Evolutionary conservation across 192 early-diverging fungal species (phyloP).

Genomic region (Coemansia sp.): DNA sequence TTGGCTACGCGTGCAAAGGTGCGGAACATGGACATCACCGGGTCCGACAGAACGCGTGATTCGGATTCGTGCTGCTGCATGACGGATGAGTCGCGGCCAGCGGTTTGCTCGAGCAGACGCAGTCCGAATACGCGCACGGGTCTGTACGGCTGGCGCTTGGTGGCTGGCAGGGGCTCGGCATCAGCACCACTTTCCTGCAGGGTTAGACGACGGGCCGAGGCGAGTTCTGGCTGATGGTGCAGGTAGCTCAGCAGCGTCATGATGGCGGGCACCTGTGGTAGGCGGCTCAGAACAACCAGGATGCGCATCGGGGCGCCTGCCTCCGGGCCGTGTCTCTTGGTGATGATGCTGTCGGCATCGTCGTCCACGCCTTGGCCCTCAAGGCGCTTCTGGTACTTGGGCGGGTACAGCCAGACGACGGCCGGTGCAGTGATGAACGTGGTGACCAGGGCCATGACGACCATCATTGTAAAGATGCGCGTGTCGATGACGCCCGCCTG

Average conservation of each 20-base stretch:
- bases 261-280: conserved; percentile 64
- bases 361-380: conserved; percentile 21
- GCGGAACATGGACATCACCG: conserved; percentile 76
- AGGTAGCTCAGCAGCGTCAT: conserved; percentile 67
- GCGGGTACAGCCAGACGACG: conserved; percentile 70
- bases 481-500: conserved; percentile 79
- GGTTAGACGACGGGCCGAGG: conserved; percentile 12
- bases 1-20: conserved; percentile 75
- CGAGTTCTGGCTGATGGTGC: conserved; percentile 31
- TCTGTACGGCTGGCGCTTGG: conserved; percentile 8
- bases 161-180: conserved; percentile 14
- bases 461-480: conserved; percentile 66
- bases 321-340: conserved; percentile 13
- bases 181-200: conserved; percentile 3
- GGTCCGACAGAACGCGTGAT: conserved; percentile 62
- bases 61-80: conserved; percentile 70
- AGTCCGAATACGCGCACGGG: conserved; percentile 58
- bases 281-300: conserved; percentile 59
- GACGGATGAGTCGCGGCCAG: conserved; percentile 75
- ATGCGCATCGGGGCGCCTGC: conserved; percentile 40
- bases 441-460: conserved; percentile 80
- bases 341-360: conserved; percentile 14
- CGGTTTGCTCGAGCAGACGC: conserved; percentile 73
- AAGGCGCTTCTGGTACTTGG: conserved; percentile 53
- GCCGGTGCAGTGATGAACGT: conserved; percentile 86